Evolutionary conservation across 305 asterid species (phyloP).

Genomic region (Fraxinus greggii): DNA sequence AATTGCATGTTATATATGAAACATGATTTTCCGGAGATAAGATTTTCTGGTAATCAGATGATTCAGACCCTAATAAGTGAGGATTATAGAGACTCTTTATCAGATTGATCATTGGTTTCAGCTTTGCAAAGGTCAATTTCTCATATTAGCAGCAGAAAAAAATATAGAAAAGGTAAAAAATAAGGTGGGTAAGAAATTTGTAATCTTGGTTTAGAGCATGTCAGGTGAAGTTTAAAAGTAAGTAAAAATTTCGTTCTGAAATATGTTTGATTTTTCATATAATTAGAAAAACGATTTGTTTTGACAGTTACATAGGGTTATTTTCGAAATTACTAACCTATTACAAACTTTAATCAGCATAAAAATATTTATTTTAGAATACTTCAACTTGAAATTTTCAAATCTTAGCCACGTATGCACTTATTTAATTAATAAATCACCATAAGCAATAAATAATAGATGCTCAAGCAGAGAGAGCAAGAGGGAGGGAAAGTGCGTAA

Average conservation of each 20-base stretch:
- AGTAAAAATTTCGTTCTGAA: background rate
- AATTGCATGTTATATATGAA: background rate
- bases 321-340: background rate
- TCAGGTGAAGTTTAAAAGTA: background rate
- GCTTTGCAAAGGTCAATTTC: background rate
- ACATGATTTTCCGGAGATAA: background rate
- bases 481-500: background rate
- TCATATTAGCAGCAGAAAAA: background rate
- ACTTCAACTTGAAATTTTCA: background rate
- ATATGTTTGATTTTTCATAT: background rate
- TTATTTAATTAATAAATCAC: background rate
- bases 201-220: background rate
- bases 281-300: background rate
- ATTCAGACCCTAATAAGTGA: background rate
- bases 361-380: background rate
- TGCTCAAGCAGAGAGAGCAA: background rate
- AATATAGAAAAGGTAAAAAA: background rate
- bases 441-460: background rate
- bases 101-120: background rate
- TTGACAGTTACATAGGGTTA: background rate
- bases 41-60: background rate
- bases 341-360: background rate
- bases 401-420: background rate
- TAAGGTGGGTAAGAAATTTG: background rate
- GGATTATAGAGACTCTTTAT: background rate